Evolutionary conservation across 768 basidiomycete species (phyloP).

Genomic region (Favolaschia claudopus): DNA sequence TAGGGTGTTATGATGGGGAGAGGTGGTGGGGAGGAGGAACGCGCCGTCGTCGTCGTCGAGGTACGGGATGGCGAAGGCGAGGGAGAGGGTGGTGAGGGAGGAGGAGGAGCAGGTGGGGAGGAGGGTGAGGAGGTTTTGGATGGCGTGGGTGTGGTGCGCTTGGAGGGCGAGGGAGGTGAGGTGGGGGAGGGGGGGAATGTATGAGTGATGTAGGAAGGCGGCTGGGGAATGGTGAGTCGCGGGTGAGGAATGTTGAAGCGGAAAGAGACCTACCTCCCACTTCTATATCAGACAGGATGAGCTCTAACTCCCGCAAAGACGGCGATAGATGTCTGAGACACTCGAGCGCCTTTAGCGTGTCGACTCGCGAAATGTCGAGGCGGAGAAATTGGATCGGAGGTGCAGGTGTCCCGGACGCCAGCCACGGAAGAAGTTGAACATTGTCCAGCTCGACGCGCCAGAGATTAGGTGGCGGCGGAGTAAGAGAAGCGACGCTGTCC

Average conservation of each 20-base stretch:
- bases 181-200: not conserved
- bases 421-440: constrained; percentile 4
- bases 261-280: constrained; percentile 3
- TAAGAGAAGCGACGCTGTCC: not conserved
- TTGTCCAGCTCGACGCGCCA: constrained; percentile 17
- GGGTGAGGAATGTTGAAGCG: not conserved
- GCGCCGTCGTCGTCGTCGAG: too few relatives aligned
- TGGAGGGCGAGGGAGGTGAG: constrained; percentile 10
- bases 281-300: constrained; percentile 4
- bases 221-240: not conserved
- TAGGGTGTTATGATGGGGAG: too few relatives aligned
- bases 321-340: constrained; percentile 4
- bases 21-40: too few relatives aligned
- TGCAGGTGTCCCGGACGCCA: not conserved
- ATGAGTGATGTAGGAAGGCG: not conserved
- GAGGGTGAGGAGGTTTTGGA: constrained; percentile 5
- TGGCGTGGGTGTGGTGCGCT: constrained; percentile 19
- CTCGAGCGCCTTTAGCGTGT: not conserved
- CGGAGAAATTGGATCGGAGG: not conserved
- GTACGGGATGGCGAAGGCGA: constrained; percentile 23
- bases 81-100: not conserved
- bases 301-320: constrained; percentile 4
- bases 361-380: constrained; percentile 8
- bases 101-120: constrained; percentile 15
- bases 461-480: not conserved